Evolutionary conservation across 2,329 filamentous ascomycete genomes (phyloP), one percentile per base, ranked within the genome.

Genomic region (Alternaria arbusti): DNA sequence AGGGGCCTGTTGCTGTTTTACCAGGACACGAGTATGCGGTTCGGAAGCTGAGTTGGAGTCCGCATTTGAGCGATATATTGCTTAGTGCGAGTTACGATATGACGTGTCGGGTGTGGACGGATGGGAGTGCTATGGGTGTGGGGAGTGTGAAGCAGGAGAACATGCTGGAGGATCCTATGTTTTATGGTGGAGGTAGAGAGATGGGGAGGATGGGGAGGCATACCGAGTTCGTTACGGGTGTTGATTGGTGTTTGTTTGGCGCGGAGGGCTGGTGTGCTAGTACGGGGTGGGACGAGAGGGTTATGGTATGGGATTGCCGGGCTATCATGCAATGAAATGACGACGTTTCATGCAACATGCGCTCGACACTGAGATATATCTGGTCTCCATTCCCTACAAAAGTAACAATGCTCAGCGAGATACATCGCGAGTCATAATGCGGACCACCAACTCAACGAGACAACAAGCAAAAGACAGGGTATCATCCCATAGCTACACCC

Each of bases 231-330:
- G 94, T 91, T 10, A 97, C 94, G 4, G 96, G 96, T 8, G 92
- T 98, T 1, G 96, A 99, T 79, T 99, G 96, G 96, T 99, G 96
- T 81, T 81, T 99, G 47, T 99, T 99, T 80, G 96, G 96, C 5
- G 91, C 89, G 23, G 94, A 97, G 68, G 96, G 96, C 6, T 99
- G 96, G 96, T 94, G 94, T 70, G 94, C 96, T 3, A 96, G 92
- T 66, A 92, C 91, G 2, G 94, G 93, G 1, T 99, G 96, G 96
- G 96, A 99, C 74, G 94, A 97, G 82, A 87, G 89, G 71, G 86
- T 99, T 11, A 84, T 96, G 72, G 88, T 99, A 6, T 99, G 95
- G 95, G 96, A 99, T 83, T 92, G 94, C 43, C 89, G 89, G 71
- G 85, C 86, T 12, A 80, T 88, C 50, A 91, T 91, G 87, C 64